Evolutionary conservation across 23 red algal genomes (phyloP), one percentile per base, ranked within the genome.

Genomic region (Gracilaria caudata): DNA sequence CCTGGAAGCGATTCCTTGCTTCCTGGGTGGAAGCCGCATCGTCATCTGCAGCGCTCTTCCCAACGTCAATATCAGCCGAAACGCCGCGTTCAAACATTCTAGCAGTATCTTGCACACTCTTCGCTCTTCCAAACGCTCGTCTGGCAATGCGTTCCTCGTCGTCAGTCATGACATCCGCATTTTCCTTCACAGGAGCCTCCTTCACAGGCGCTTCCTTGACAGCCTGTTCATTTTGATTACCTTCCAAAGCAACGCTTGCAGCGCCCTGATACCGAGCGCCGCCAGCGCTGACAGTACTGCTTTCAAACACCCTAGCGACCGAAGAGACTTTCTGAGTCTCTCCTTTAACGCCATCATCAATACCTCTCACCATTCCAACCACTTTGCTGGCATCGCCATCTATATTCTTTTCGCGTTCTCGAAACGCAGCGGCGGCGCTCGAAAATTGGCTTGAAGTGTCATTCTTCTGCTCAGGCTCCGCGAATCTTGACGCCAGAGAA

Each of bases 71-170:
- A 47, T 47, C 38, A 26, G 20, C 23, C 20, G 70, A 24, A 3
- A 75, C 70, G 70, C 70, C 70, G 43, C 70, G 70, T 47, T 75
- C 70, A 47, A 75, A 75, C 70, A 75, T 45, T 36, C 5, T 24
- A 2, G 70, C 70, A 7, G 70, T 75, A 16, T 75, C 70, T 7
- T 47, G 37, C 40, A 75, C 70, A 19, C 70, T 75, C 39, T 47
- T 75, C 8, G 70, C 70, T 21, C 70, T 33, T 2, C 70, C 70
- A 47, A 75, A 75, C 20, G 70, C 33, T 38, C 70, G 70, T 4
- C 29, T 24, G 1, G 39, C 21, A 14, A 38, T 36, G 37, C 7
- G 70, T 19, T 71, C 65, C 10, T 71, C 65, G 19, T 39, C 32
- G 20, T 41, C 65, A 0, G 20, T 28, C 32, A 36, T 21, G 19